Evolutionary conservation across 176 grass and related monocot genomes (phyloP), one percentile per base, ranked within the genome.

Genomic region (Bromus sterilis): DNA sequence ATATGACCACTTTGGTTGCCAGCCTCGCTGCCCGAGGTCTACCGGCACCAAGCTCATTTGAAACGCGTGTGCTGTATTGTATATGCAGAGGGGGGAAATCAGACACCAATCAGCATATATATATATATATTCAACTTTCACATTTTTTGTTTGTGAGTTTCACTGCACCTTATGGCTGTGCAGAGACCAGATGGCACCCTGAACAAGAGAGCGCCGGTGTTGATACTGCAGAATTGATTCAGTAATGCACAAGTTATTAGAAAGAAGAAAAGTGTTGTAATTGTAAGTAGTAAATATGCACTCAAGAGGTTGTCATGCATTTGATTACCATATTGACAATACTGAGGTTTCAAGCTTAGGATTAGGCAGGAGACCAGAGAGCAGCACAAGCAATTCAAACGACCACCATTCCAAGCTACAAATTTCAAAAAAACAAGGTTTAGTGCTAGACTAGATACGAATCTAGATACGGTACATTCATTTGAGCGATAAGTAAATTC

Each of bases 341-440:
- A 71, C 67, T 44, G 65, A 68, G 4, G 65, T 68, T 20, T 68
- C 33, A 24, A 68, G 65, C 33, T 68, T 37, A 40, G 67, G 67
- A 71, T 71, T 71, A 24, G 67, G 67, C 39, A 71, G 67, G 28
- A 71, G 67, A 28, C 67, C 67, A 13, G 66, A 70, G 35, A 70
- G 66, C 37, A 69, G 36, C 34, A 69, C 21, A 42, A 70, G 35
- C 4, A 72, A 14, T 29, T 72, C 67, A 42, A 71, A 71, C 24
- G 67, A 71, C 67, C 67, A 71, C 67, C 67, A 71, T 24, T 71
- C 67, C 36, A 71, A 28, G 24, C 67, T 71, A 39, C 65, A 36
- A 7, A 35, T 36, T n/a, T n/a, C n/a, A n/a, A n/a, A n/a, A n/a
- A n/a, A n/a, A n/a, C n/a, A n/a, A n/a, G n/a, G n/a, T n/a, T n/a